These are phyloP conservation scores for Ogataea pilisensis DNA, from an alignment of 805 yeast genomes.

Conservation along the genomic window DNA sequence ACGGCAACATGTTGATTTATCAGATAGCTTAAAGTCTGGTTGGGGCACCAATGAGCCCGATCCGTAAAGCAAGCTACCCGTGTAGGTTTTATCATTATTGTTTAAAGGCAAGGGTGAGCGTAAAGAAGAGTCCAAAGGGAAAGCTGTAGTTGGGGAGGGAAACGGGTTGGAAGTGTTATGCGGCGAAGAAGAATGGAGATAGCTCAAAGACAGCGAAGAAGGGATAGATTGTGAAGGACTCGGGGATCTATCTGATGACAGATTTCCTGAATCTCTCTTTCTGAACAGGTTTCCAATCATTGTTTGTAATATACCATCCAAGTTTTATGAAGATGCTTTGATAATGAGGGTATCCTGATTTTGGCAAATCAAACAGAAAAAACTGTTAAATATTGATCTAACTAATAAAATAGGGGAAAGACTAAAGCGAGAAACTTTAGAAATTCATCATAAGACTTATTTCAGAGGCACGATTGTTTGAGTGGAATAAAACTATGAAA, in stretches of 20 bases:
- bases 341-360: too few relatives aligned
- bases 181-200: not conserved
- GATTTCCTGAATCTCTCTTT: not conserved
- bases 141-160: not conserved
- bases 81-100: constrained; percentile 39
- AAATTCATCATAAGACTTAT: too few relatives aligned
- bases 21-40: constrained; percentile 19
- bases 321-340: too few relatives aligned
- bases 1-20: constrained; percentile 32
- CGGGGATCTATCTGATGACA: not conserved
- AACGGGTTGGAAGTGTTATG: not conserved
- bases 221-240: not conserved
- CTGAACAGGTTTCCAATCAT: not conserved
- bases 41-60: constrained; percentile 20
- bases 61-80: constrained; percentile 46
- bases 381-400: too few relatives aligned
- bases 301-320: too few relatives aligned
- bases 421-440: too few relatives aligned
- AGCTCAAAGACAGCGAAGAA: not conserved
- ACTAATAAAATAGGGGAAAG: too few relatives aligned
- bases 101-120: constrained; percentile 2
- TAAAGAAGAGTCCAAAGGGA: not conserved
- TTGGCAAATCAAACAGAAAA: too few relatives aligned
- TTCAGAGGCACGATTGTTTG: too few relatives aligned
- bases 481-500: too few relatives aligned